A percentile compares a stretch with the other conserved stretches of the same genome.
phyloP scores from a whole-genome alignment of 352 stramenopile genomes.

The Hyaloperonospora arabidopsidis region DNA sequence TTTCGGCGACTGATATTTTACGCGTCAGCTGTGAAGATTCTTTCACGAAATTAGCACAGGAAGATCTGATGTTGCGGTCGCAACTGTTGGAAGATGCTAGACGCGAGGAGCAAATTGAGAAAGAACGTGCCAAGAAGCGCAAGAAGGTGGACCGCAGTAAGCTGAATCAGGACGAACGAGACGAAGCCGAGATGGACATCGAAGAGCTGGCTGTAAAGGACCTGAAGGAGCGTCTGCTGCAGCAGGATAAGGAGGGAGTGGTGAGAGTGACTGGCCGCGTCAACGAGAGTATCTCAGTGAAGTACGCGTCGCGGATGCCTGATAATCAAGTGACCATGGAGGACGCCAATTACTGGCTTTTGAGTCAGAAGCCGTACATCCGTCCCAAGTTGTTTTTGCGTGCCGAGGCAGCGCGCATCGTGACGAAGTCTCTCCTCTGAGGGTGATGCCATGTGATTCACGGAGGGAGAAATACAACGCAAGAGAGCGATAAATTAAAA shows the following conservation, averaged over 20 bases:
- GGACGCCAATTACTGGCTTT: conserved; percentile 75
- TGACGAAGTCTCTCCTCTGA: conserved; percentile 73
- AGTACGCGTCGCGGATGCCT: conserved; percentile 33
- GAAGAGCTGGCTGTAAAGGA: conserved; percentile 78
- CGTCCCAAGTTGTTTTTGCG: conserved; percentile 79
- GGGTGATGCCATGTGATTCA: neutral
- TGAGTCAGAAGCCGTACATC: conserved; percentile 78
- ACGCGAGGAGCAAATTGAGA: conserved; percentile 64
- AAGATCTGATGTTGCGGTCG: conserved; percentile 52
- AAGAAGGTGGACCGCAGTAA: conserved; percentile 83
- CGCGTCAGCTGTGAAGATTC: conserved; percentile 80
- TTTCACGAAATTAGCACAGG: conserved; percentile 54
- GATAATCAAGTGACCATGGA: conserved; percentile 80
- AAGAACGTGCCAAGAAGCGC: conserved; percentile 77
- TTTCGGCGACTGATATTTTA: conserved; percentile 75
- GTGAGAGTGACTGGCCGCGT: conserved; percentile 69
- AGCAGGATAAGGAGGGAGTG: conserved; percentile 67
- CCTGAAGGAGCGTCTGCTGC: conserved; percentile 69
- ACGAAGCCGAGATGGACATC: conserved; percentile 83
- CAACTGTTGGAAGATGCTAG: conserved; percentile 71
- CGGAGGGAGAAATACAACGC: conserved; percentile 7
- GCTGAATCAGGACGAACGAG: conserved; percentile 65
- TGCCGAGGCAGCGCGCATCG: conserved; percentile 66
- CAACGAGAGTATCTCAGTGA: conserved; percentile 69
- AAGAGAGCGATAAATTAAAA: conserved; percentile 28